phyloP scores from a whole-genome alignment of 176 grass and related monocot genomes.

The Alloteropsis semialata region DNA sequence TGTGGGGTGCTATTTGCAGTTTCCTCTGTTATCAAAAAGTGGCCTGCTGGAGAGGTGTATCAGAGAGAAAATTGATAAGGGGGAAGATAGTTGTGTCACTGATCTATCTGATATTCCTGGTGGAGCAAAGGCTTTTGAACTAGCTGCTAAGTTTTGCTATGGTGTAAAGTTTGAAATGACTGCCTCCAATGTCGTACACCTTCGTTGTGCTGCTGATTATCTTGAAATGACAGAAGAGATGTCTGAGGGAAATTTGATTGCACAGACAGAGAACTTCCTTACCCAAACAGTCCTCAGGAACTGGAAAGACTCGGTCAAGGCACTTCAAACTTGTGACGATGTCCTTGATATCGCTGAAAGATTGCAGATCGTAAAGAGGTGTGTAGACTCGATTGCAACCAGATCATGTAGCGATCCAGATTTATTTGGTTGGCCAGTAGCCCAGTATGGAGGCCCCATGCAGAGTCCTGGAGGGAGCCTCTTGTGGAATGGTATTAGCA shows the following conservation, averaged over 20 bases:
- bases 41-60: constrained; percentile 76
- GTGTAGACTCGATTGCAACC: constrained; percentile 64
- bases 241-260: constrained; percentile 75
- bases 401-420: constrained; percentile 57
- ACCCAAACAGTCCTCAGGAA: constrained; percentile 61
- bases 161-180: constrained; percentile 86
- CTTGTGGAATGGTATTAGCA: constrained; percentile 92
- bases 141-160: constrained; percentile 87
- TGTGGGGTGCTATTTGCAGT: constrained; percentile 40
- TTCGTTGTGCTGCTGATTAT: constrained; percentile 67
- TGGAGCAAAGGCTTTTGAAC: constrained; percentile 69
- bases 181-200: constrained; percentile 67
- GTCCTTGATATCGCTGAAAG: constrained; percentile 74
- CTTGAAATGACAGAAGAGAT: constrained; percentile 90
- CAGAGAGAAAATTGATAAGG: constrained; percentile 62
- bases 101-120: constrained; percentile 67
- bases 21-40: constrained; percentile 90
- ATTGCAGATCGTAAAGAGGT: constrained; percentile 69
- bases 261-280: constrained; percentile 68
- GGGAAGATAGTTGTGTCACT: constrained; percentile 41
- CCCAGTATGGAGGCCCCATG: constrained; percentile 47
- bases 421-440: constrained; percentile 52
- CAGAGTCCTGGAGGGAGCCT: constrained; percentile 73
- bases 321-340: constrained; percentile 66
- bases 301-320: constrained; percentile 86